Evolutionary conservation across 257 asterid species (phyloP).

Genomic region (Eucommia ulmoides): DNA sequence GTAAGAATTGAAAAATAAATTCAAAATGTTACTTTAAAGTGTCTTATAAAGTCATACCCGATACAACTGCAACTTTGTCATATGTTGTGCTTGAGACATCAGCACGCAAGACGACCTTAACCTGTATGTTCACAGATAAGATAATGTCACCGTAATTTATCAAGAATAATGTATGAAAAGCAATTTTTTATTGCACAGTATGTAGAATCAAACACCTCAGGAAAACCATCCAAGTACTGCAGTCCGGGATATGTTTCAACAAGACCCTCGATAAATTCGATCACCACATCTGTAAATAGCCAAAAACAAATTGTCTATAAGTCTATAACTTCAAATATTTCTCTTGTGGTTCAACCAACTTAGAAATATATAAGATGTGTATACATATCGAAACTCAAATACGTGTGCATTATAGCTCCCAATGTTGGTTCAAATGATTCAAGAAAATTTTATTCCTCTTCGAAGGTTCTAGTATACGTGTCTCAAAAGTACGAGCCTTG

Average conservation of each 20-base stretch:
- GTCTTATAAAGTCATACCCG: too few relatives aligned
- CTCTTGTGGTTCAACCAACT: neutral
- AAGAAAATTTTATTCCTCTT: neutral
- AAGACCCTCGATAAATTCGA: conserved; percentile 90
- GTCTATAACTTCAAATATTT: neutral
- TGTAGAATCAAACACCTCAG: conserved; percentile 36
- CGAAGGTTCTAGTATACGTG: neutral
- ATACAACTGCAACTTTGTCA: conserved; percentile 71
- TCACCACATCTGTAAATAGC: conserved; percentile 73
- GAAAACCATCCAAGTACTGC: conserved; percentile 97
- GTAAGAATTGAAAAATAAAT: too few relatives aligned
- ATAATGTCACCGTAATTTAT: neutral
- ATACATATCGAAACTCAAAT: neutral
- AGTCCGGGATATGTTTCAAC: conserved; percentile 87
- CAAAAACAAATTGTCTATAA: neutral
- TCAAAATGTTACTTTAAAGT: too few relatives aligned
- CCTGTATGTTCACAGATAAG: conserved; percentile 26
- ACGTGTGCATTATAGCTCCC: neutral
- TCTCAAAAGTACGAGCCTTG: too few relatives aligned
- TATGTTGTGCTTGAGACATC: conserved; percentile 62
- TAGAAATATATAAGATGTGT: neutral
- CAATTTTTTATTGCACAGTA: neutral
- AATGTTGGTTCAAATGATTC: neutral
- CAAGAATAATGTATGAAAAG: conserved; percentile 5
- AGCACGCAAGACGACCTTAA: conserved; percentile 92